Percentiles rank a stretch among this genome's conserved stretches.
Evolutionary conservation across 2,329 filamentous ascomycete genomes (phyloP).

Genomic region (Diplodia scrobiculata): DNA sequence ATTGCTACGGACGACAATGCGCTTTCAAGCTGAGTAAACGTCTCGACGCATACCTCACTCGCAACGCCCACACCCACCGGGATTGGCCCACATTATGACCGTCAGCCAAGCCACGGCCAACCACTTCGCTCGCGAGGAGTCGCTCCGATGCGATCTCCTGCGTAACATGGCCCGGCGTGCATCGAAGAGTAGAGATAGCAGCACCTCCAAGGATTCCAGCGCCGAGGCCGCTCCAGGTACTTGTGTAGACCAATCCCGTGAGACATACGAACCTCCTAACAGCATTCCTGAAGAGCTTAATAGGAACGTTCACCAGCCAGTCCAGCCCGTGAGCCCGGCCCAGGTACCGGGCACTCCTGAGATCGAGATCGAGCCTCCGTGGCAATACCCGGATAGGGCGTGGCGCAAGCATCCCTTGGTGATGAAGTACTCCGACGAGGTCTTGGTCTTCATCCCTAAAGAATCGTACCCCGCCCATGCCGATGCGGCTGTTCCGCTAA

Average conservation of each 20-base stretch:
- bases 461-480: background rate
- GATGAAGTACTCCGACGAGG: background rate
- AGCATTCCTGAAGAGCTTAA: background rate
- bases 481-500: background rate
- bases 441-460: constrained; percentile 8
- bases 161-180: background rate
- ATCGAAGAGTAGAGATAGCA: background rate
- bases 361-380: background rate
- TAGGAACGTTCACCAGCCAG: background rate
- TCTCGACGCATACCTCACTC: background rate
- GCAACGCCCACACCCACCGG: background rate
- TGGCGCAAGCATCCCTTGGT: constrained; percentile 8
- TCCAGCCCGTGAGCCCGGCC: background rate
- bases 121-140: constrained; percentile 1
- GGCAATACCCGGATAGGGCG: background rate
- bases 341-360: background rate
- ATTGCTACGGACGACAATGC: constrained; percentile 11
- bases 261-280: background rate
- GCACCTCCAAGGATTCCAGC: too few relatives aligned
- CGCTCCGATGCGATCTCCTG: constrained; percentile 10
- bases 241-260: too few relatives aligned
- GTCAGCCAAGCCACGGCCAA: background rate
- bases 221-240: background rate
- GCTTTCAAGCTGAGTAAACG: background rate
- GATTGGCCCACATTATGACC: too few relatives aligned